Evolutionary conservation across 768 basidiomycete species (phyloP).

Genomic region (Chalciporus sphaerocephalus): DNA sequence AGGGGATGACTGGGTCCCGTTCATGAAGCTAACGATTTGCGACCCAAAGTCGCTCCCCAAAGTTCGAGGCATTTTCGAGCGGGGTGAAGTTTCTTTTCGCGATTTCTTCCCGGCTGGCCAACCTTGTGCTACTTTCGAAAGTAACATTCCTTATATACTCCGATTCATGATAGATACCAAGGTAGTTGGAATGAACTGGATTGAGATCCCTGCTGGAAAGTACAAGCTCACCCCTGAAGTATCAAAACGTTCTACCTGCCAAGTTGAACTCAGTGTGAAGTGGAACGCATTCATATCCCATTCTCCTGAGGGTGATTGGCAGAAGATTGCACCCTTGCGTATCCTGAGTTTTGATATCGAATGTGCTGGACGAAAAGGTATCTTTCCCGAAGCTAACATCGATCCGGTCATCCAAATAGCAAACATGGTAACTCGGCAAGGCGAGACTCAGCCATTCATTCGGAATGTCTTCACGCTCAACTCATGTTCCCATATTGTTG

Average conservation of each 20-base stretch:
- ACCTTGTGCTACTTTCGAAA: constrained; percentile 76
- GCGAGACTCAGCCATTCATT: constrained; percentile 89
- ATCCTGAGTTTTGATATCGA: constrained; percentile 99
- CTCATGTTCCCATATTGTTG: constrained; percentile 91
- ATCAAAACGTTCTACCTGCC: constrained; percentile 74
- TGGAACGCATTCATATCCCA: constrained; percentile 87
- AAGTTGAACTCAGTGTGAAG: constrained; percentile 81
- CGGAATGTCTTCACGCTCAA: constrained; percentile 96
- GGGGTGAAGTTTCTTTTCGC: constrained; percentile 65
- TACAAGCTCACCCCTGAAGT: constrained; percentile 60
- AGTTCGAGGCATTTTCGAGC: constrained; percentile 80
- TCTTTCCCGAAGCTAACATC: constrained; percentile 85
- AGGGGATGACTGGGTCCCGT: constrained; percentile 73
- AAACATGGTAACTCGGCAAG: constrained; percentile 94
- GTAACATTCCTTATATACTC: constrained; percentile 86
- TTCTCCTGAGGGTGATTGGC: constrained; percentile 88
- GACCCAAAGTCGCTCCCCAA: constrained; percentile 79
- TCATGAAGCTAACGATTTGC: constrained; percentile 77
- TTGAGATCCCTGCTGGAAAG: constrained; percentile 82
- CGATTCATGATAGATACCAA: constrained; percentile 98
- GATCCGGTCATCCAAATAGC: constrained; percentile 99
- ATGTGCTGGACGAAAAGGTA: constrained; percentile 95
- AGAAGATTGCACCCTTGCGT: constrained; percentile 85
- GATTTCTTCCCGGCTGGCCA: constrained; percentile 49
- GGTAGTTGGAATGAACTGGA: constrained; percentile 99